These are phyloP conservation scores for Komagataella kurtzmanii DNA, from an alignment of 805 yeast genomes.

Conservation along the genomic window DNA sequence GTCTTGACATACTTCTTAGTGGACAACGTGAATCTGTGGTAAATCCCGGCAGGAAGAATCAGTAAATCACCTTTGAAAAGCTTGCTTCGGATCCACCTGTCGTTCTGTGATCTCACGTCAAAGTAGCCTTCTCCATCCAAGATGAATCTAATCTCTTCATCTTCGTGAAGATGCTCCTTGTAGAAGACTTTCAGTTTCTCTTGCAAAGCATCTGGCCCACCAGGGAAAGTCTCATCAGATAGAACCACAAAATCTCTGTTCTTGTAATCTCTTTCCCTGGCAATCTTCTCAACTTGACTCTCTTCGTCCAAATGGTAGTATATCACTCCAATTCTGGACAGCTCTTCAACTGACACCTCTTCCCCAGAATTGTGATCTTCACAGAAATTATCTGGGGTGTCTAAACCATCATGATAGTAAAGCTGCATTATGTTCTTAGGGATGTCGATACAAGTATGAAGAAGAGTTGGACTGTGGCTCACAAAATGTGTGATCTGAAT, in stretches of 20 bases:
- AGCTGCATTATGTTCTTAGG: slow-evolving; percentile 21
- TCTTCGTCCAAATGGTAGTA: slow-evolving; percentile 37
- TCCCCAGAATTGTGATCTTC: slow-evolving; percentile 63
- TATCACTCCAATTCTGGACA: slow-evolving; percentile 54
- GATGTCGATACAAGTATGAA: neutral
- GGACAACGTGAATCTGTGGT: slow-evolving; percentile 82
- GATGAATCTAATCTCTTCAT: slow-evolving; percentile 89
- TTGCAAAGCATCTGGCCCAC: slow-evolving; percentile 45
- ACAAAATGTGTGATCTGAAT: neutral
- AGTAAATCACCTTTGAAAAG: slow-evolving; percentile 53
- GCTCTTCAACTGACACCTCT: slow-evolving; percentile 32
- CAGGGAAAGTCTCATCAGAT: slow-evolving; percentile 44
- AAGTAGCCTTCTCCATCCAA: slow-evolving; percentile 86
- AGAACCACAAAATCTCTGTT: slow-evolving; percentile 66
- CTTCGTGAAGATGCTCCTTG: slow-evolving; percentile 87
- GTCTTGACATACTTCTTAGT: slow-evolving; percentile 55
- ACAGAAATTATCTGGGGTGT: slow-evolving; percentile 39
- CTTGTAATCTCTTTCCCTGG: slow-evolving; percentile 57
- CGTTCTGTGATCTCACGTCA: slow-evolving; percentile 58
- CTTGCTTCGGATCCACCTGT: slow-evolving; percentile 66
- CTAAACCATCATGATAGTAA: slow-evolving; percentile 55
- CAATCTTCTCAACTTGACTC: slow-evolving; percentile 51
- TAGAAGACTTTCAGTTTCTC: slow-evolving; percentile 59
- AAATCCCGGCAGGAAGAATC: slow-evolving; percentile 83
- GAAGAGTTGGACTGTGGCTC: neutral